These are phyloP conservation scores for Angomonas desouzai DNA, from an alignment of 208 protist species.

Conservation along the genomic window DNA sequence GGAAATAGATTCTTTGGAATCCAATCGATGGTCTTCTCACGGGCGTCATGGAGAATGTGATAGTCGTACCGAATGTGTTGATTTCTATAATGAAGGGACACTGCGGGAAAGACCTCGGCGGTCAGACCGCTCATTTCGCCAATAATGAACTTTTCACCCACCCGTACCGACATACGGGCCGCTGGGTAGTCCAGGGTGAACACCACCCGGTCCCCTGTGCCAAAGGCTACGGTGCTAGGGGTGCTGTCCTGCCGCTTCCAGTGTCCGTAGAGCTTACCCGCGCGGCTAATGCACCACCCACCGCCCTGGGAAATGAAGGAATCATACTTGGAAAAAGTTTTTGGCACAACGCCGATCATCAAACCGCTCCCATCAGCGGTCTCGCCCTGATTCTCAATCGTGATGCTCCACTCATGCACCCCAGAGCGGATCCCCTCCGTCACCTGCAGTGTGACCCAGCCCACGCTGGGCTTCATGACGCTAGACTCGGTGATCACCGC, in stretches of 20 bases:
- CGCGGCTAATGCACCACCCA: slow-evolving; percentile 90
- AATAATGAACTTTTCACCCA: slow-evolving; percentile 75
- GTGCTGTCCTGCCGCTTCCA: slow-evolving; percentile 77
- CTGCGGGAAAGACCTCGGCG: slow-evolving; percentile 86
- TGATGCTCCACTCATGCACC: slow-evolving; percentile 90
- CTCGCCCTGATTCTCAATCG: slow-evolving; percentile 89
- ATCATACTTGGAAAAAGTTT: slow-evolving; percentile 88
- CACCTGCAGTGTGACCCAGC: slow-evolving; percentile 90
- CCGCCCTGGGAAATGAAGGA: slow-evolving; percentile 92
- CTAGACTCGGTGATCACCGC: slow-evolving; percentile 84
- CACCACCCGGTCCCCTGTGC: slow-evolving; percentile 84
- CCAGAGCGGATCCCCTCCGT: slow-evolving; percentile 84
- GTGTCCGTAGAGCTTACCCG: slow-evolving; percentile 92
- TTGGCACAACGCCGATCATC: slow-evolving; percentile 91
- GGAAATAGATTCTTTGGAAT: slow-evolving; percentile 60
- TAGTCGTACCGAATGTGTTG: slow-evolving; percentile 92
- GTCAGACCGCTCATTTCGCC: slow-evolving; percentile 85
- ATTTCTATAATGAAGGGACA: slow-evolving; percentile 89
- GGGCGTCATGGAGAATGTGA: slow-evolving; percentile 63
- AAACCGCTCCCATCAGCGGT: slow-evolving; percentile 89
- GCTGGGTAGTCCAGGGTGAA: slow-evolving; percentile 88
- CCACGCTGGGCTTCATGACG: slow-evolving; percentile 86
- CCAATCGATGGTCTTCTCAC: slow-evolving; percentile 54
- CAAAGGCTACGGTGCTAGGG: slow-evolving; percentile 58
- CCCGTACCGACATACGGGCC: slow-evolving; percentile 78